phyloP scores from a whole-genome alignment of 2,329 filamentous ascomycete genomes.

The Eutypa lata region DNA sequence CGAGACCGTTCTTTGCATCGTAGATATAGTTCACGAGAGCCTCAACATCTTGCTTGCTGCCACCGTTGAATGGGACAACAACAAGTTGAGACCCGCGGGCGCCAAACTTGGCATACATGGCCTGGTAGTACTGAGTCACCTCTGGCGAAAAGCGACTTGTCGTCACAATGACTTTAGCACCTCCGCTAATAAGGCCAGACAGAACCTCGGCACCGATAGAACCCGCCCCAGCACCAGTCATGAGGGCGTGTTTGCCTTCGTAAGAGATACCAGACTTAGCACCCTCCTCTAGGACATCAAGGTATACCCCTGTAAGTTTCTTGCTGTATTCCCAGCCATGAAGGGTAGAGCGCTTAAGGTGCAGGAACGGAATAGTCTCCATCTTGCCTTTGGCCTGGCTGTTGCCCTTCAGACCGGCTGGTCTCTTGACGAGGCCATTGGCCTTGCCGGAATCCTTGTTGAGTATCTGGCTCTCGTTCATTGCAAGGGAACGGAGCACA shows the following conservation, averaged over 20 bases:
- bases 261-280: conserved; percentile 86
- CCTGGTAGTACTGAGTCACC: conserved; percentile 98
- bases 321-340: conserved; percentile 99
- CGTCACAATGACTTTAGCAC: conserved; percentile 94
- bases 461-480: conserved; percentile 98
- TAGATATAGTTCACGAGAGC: conserved; percentile 95
- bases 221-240: conserved; percentile 96
- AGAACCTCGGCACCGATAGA: conserved; percentile 97
- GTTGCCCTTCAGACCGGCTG: conserved; percentile 43
- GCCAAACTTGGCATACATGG: conserved; percentile 94
- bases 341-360: conserved; percentile 89
- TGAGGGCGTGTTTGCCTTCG: conserved; percentile 91
- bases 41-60: conserved; percentile 96
- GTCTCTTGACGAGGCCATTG: conserved; percentile 47
- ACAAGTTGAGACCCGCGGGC: conserved; percentile 93
- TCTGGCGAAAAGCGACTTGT: conserved; percentile 95
- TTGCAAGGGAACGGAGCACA: conserved; percentile 87
- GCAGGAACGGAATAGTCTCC: conserved; percentile 95
- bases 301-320: conserved; percentile 89
- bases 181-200: conserved; percentile 92
- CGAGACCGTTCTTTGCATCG: conserved; percentile 90
- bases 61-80: conserved; percentile 98
- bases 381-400: conserved; percentile 74
- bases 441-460: conserved; percentile 76
- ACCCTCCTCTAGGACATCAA: conserved; percentile 87